phyloP scores from a whole-genome alignment of 768 basidiomycete species.

The Sporobolomyces roseus region DNA sequence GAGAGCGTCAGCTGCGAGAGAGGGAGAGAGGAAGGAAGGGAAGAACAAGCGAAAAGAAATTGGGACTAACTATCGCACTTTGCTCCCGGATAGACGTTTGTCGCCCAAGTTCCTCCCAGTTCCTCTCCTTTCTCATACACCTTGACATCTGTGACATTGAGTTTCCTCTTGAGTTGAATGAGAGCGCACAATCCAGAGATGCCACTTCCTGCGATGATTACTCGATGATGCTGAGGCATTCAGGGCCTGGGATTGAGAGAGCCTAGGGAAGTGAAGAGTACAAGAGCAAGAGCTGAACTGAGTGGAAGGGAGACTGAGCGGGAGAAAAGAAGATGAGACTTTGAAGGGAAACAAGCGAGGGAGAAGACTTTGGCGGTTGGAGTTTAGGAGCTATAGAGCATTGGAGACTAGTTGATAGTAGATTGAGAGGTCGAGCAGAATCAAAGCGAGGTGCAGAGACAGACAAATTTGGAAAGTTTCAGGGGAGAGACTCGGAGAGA shows the following conservation, averaged over 20 bases:
- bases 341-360: neutral
- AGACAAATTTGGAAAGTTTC: no score
- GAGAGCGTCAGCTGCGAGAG: no score
- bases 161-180: slow-evolving; percentile 39
- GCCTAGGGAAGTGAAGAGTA: no score
- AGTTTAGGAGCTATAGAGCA: no score
- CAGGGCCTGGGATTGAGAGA: no score
- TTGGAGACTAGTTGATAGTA: no score
- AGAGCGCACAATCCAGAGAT: slow-evolving; percentile 34
- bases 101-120: slow-evolving; percentile 27
- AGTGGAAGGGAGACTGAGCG: neutral
- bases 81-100: slow-evolving; percentile 11
- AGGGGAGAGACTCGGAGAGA: neutral
- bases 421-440: neutral
- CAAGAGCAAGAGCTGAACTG: neutral
- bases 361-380: neutral
- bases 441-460: no score
- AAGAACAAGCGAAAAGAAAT: slow-evolving; percentile 1
- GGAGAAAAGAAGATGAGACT: neutral
- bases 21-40: neutral
- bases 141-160: slow-evolving; percentile 27
- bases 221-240: neutral
- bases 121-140: slow-evolving; percentile 22
- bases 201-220: slow-evolving; percentile 40
- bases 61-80: slow-evolving; percentile 22